Evolutionary conservation across 1,284 basidiomycete genomes (phyloP).

Genomic region (Microbotryum scabiosae): DNA sequence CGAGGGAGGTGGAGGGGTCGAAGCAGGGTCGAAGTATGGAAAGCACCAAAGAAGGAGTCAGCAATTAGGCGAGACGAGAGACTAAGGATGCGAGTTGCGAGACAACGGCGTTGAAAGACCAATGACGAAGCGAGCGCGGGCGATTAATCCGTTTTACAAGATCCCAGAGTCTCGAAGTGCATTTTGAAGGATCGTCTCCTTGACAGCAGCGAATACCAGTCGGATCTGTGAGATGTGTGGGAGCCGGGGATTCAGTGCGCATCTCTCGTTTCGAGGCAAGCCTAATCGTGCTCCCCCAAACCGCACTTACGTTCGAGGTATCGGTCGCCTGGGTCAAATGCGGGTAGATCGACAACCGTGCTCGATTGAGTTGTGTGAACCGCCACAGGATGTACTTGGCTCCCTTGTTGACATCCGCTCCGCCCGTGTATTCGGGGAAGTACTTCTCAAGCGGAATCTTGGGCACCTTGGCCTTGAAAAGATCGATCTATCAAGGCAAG

Average conservation of each 20-base stretch:
- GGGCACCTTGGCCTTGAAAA: constrained; percentile 86
- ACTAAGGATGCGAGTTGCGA: too few species aligned
- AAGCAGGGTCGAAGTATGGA: too few species aligned
- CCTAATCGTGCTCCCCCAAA: neutral
- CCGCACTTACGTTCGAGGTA: constrained; percentile 55
- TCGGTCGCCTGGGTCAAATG: constrained; percentile 60
- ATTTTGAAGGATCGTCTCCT: constrained; percentile 93
- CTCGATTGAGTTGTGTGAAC: constrained; percentile 90
- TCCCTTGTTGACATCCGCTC: constrained; percentile 90
- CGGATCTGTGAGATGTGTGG: constrained; percentile 47
- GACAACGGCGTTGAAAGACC: too few species aligned
- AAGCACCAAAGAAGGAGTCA: too few species aligned
- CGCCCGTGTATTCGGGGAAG: constrained; percentile 89
- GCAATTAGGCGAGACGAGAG: too few species aligned
- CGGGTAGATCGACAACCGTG: constrained; percentile 78
- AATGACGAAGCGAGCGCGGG: neutral
- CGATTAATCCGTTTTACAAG: constrained; percentile 41
- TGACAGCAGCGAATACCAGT: constrained; percentile 90
- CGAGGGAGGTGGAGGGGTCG: too few species aligned
- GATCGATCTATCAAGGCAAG: constrained; percentile 54
- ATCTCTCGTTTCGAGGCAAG: constrained; percentile 1
- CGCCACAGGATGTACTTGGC: constrained; percentile 97
- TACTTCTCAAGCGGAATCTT: constrained; percentile 77
- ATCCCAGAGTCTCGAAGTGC: constrained; percentile 75
- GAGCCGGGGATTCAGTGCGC: neutral